Conservation (phyloP, 2,329 filamentous ascomycete species). For the Fusarium marasasianum region DNA sequence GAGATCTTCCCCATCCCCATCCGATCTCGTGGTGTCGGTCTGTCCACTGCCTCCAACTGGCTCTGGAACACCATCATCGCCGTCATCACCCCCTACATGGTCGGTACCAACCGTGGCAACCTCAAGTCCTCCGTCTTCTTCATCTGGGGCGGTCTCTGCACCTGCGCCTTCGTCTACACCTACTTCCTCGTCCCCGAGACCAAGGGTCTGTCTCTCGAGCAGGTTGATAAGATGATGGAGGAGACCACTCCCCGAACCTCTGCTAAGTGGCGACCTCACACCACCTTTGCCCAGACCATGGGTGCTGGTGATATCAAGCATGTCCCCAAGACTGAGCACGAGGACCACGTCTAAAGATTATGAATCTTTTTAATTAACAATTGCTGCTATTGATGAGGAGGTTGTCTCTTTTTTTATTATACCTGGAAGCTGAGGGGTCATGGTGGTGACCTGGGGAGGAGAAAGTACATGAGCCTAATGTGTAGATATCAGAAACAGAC, state of each 20-base stretch:
- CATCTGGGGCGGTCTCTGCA: slow-evolving; percentile 77
- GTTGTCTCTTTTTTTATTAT: slow-evolving; percentile 19
- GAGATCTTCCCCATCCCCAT: slow-evolving; percentile 92
- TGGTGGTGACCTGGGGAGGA: background rate
- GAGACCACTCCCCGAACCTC: slow-evolving; percentile 82
- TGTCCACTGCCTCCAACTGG: slow-evolving; percentile 73
- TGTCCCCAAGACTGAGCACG: slow-evolving; percentile 45
- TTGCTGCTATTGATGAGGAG: slow-evolving; percentile 4
- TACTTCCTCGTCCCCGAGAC: slow-evolving; percentile 81
- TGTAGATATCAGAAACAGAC: slow-evolving; percentile 37
- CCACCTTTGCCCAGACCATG: slow-evolving; percentile 69
- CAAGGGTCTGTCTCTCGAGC: slow-evolving; percentile 80
- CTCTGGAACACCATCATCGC: slow-evolving; percentile 81
- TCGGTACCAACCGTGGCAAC: slow-evolving; percentile 52
- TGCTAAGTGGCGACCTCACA: slow-evolving; percentile 76
- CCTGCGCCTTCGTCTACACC: slow-evolving; percentile 67
- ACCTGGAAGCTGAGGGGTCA: slow-evolving; percentile 10
- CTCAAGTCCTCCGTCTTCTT: slow-evolving; percentile 77
- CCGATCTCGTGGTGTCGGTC: slow-evolving; percentile 84
- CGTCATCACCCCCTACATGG: slow-evolving; percentile 76
- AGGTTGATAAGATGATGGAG: slow-evolving; percentile 89
- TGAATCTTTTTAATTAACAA: background rate
- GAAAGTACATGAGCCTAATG: slow-evolving; percentile 33
- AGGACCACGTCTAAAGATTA: slow-evolving; percentile 44
- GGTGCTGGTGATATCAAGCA: slow-evolving; percentile 42